Conservation (phyloP, 2,329 filamentous ascomycete species). For the Rutstroemia sydowiana region DNA sequence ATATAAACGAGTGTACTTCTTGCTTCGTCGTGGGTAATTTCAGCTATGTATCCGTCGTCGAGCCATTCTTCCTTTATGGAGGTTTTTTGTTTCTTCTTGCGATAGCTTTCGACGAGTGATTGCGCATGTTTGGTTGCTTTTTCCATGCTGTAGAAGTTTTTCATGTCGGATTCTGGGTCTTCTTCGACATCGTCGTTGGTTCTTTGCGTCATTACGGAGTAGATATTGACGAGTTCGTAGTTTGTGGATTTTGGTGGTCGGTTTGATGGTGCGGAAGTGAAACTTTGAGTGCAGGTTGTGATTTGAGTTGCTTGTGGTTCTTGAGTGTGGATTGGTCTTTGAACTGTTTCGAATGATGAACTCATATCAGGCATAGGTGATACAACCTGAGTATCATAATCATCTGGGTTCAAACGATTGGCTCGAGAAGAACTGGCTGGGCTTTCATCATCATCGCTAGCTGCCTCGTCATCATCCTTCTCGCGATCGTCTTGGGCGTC, state of each 20-base stretch:
- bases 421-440: too few species aligned
- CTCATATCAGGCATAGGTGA: neutral
- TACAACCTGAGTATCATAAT: neutral
- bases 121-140: conserved; percentile 9
- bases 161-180: neutral
- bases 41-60: too few species aligned
- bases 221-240: conserved; percentile 7
- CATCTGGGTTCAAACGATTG: neutral
- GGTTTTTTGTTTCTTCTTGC: neutral
- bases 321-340: neutral
- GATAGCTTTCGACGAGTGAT: neutral
- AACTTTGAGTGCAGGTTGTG: neutral
- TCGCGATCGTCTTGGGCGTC: too few species aligned
- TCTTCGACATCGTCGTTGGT: neutral
- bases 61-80: conserved; percentile 1
- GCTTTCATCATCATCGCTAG: too few species aligned
- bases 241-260: neutral
- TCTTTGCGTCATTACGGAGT: conserved; percentile 2
- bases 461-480: too few species aligned
- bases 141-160: conserved; percentile 1
- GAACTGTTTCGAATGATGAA: neutral
- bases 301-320: neutral
- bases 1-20: too few species aligned
- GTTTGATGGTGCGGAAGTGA: neutral
- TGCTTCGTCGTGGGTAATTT: neutral